Evolutionary conservation across 345 rosid genomes (phyloP).

Genomic region (Lepidium didymum): DNA sequence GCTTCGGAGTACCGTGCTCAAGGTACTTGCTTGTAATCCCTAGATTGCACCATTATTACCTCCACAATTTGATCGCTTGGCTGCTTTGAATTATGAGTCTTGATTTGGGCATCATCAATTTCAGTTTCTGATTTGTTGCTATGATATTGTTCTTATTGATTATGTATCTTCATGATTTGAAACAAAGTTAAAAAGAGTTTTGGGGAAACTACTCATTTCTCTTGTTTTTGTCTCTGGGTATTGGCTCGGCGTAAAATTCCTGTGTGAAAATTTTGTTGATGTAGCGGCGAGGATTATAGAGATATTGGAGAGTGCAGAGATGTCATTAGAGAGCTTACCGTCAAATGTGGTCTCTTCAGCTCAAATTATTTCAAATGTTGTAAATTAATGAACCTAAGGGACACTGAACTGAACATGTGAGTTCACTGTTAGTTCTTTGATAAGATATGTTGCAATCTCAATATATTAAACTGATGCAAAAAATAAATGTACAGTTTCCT

Average conservation of each 20-base stretch:
- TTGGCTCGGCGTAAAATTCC: neutral
- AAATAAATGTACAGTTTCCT: constrained; percentile 49
- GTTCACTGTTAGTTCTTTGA: neutral
- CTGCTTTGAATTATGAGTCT: neutral
- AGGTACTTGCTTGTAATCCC: constrained; percentile 38
- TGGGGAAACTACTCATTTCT: neutral
- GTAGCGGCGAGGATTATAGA: constrained; percentile 87
- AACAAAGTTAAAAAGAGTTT: neutral
- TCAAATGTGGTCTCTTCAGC: constrained; percentile 81
- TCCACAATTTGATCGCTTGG: neutral
- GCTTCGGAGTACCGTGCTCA: constrained; percentile 83
- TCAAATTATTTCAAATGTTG: constrained; percentile 88
- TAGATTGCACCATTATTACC: too few relatives aligned
- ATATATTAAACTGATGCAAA: neutral
- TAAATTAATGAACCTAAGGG: constrained; percentile 85
- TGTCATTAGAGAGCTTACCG: constrained; percentile 76
- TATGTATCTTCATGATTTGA: neutral
- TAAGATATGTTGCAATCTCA: neutral
- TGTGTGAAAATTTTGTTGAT: constrained; percentile 20
- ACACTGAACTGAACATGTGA: constrained; percentile 85
- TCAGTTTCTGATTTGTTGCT: neutral
- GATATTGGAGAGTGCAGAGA: constrained; percentile 70
- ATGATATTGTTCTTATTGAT: neutral
- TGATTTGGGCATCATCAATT: neutral
- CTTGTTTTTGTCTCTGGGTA: neutral